Conservation (phyloP, 768 basidiomycete species). For the Inosperma sp. region DNA sequence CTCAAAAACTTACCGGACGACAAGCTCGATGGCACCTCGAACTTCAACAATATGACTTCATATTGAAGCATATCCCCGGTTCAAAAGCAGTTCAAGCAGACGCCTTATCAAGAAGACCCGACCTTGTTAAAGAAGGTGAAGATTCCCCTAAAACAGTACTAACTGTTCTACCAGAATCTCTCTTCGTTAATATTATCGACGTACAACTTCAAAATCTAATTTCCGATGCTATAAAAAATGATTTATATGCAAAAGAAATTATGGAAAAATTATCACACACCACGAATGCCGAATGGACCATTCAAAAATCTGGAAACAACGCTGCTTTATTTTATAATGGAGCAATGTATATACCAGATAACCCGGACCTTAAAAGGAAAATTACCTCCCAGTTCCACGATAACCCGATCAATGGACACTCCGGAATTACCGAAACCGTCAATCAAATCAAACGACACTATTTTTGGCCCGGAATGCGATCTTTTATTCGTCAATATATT, state of each 20-base stretch:
- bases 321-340: slow-evolving; percentile 6
- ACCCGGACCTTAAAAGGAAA: background rate
- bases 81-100: background rate
- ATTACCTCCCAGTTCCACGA: slow-evolving; percentile 8
- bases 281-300: background rate
- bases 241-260: too few relatives aligned
- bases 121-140: background rate
- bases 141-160: too few relatives aligned
- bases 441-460: slow-evolving; percentile 3
- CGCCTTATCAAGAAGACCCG: background rate
- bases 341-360: slow-evolving; percentile 10
- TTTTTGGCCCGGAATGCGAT: slow-evolving; percentile 22
- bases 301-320: background rate
- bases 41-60: background rate
- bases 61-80: background rate
- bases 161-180: too few relatives aligned
- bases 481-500: slow-evolving; percentile 18
- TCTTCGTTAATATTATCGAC: too few relatives aligned
- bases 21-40: background rate
- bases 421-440: slow-evolving; percentile 11
- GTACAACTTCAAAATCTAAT: too few relatives aligned
- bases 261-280: too few relatives aligned
- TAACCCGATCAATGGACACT: slow-evolving; percentile 9
- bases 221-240: too few relatives aligned
- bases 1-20: background rate